Evolutionary conservation across 2,329 filamentous ascomycete genomes (phyloP), one percentile per base, ranked within the genome.

Genomic region (Colletotrichum lupini): DNA sequence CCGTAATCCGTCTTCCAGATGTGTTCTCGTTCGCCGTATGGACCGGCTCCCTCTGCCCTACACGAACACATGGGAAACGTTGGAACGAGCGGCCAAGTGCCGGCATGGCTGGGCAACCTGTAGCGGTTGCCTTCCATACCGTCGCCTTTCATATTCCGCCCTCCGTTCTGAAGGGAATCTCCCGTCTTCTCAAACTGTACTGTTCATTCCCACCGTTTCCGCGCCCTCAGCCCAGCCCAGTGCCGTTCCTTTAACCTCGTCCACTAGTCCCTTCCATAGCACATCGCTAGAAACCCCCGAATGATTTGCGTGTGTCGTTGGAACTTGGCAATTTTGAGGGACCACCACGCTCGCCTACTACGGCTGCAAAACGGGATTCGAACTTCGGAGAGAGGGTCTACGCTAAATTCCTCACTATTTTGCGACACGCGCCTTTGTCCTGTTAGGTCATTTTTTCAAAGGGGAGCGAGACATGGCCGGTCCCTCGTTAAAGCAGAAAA

Each of bases 51-150:
- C 35, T 69, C 55, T 60, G 66, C 65, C 66, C 66, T 64, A 70
- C 55, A 65, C 22, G 26, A 65, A 32, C 67, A 61, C 70, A 73
- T 70, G 61, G 66, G 66, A 59, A 60, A 60, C 66, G 56, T 69
- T 64, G 59, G 64, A 55, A 60, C 70, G 66, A 60, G 61, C 58
- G 42, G 58, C 57, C 62, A 74, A 74, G 72, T 74, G 63, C 72
- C 72, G 72, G 68, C 72, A 72, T 74, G 56, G 59, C 60, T 70
- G 37, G 42, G 60, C 70, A 66, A 42, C 64, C 63, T 14, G 9
- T 35, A 28, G 32, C 6, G 49, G 26, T 49, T 52, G 3, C 19
- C 19, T 19, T n/a, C 16, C 5, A 19, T 9, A 19, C 19, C 8
- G 7, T 49, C 42, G 42, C 42, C 42, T 49, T 22, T 49, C 14